Evolutionary conservation across 176 grass and related monocot species (phyloP).

Genomic region (Avena insularis): DNA sequence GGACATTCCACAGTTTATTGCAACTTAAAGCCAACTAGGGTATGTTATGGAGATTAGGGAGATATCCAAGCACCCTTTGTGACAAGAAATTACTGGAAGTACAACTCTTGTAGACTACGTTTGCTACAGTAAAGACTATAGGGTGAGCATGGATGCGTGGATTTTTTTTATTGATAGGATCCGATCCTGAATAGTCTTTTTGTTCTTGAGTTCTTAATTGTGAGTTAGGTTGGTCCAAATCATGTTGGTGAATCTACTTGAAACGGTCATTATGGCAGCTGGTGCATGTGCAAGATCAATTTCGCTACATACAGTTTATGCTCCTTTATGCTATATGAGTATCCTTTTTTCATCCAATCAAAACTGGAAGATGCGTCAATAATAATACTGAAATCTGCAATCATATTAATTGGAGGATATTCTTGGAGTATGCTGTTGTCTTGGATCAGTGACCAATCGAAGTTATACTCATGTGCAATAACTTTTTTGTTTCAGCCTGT

Average conservation of each 20-base stretch:
- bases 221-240: not conserved
- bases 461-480: constrained; percentile 2
- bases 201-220: not conserved
- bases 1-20: not conserved
- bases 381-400: not conserved
- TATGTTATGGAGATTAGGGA: not conserved
- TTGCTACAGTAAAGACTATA: not conserved
- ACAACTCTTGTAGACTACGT: not conserved
- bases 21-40: not conserved
- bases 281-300: not conserved
- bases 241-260: not conserved
- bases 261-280: not conserved
- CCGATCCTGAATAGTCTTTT: not conserved
- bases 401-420: not conserved
- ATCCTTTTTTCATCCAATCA: not conserved
- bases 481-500: constrained; percentile 66
- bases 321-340: not conserved
- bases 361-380: not conserved
- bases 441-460: not conserved
- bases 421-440: not conserved
- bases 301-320: constrained; percentile 11
- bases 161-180: not conserved
- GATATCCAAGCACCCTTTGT: not conserved
- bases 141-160: not conserved
- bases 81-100: not conserved